Base-by-base conservation (phyloP, 1,139 yeast genomes). In the Magnusiomyces tetraspermus region DNA sequence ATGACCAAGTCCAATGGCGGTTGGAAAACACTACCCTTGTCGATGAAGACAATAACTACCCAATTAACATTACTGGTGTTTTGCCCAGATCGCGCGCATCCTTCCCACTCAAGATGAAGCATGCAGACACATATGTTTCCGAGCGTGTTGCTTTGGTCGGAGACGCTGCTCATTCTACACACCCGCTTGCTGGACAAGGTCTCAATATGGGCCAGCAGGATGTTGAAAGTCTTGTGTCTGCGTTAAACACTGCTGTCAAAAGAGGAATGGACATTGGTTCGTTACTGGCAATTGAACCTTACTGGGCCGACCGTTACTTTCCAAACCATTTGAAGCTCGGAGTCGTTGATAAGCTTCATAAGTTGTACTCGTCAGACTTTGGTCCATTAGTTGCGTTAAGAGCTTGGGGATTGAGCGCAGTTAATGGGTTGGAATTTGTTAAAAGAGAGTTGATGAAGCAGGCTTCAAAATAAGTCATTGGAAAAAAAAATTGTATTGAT, bases 191-290 rank as follows among this genome's bases (percentile, higher is more conserved):
- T 1, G 99, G 99, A 3, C 98, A 94, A 69, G 98, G 99, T 17
- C 77, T 92, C 56, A 92, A 92, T 67, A 89, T 92, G 96, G 98
- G 98, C n/a, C 97, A 90, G 67, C 82, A 85, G 37, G 99, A 92
- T 64, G 96, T 87, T 1, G 82, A 82, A 53, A 73, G 83, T 1
- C 74, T 92, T 44, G 80, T 83, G 1, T 72, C 67, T 1, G 86
- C 94, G 0, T 66, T 92, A 44, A 95, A 87, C 59, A 72, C 61
- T 11, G 95, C 95, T 1, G 71, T 79, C 2, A 71, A 73, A 36
- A 74, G 96, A 46, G 99, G 99, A 0, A 74, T 86, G 58, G 98
- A 94, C 63, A 83, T 92, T 52, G 98, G 97, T 1, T 77, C 84
- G 23, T 72, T 82, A n/a, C 71, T 90, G 56, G 89, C 87, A 2